Percentiles rank a stretch among this genome's conserved stretches.
These are phyloP conservation scores for Boletus speciosus DNA, from an alignment of 768 basidiomycete species.

Conservation along the genomic window DNA sequence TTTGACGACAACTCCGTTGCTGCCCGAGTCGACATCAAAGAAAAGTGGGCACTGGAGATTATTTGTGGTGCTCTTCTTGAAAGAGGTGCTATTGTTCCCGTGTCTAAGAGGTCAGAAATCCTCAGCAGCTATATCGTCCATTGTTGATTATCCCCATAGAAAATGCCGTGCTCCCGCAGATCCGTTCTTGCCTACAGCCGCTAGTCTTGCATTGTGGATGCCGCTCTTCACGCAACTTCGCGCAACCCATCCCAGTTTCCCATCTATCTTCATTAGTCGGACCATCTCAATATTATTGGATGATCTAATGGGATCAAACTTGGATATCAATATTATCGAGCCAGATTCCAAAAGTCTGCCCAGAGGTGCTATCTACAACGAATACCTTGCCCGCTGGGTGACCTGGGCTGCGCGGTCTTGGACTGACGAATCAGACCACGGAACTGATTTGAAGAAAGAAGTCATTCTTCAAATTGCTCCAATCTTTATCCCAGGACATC, in stretches of 20 bases:
- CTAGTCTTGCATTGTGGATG: conserved; percentile 60
- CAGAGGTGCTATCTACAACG: conserved; percentile 45
- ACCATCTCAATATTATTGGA: conserved; percentile 39
- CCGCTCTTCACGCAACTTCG: conserved; percentile 60
- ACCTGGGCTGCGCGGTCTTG: conserved; percentile 53
- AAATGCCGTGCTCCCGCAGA: conserved; percentile 48
- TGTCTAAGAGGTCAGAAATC: conserved; percentile 70
- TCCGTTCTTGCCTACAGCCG: conserved; percentile 47
- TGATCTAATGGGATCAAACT: conserved; percentile 10
- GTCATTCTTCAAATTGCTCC: conserved; percentile 45
- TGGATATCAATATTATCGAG: conserved; percentile 16
- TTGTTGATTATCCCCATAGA: conserved; percentile 35
- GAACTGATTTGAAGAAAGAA: conserved; percentile 44
- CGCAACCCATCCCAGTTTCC: conserved; percentile 53
- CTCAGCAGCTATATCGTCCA: not conserved
- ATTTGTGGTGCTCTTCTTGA: conserved; percentile 66
- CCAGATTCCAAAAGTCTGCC: conserved; percentile 17
- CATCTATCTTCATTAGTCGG: conserved; percentile 43
- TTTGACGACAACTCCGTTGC: conserved; percentile 24
- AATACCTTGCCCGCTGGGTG: conserved; percentile 68
- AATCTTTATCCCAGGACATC: conserved; percentile 40
- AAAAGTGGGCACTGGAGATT: conserved; percentile 63
- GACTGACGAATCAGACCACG: conserved; percentile 31
- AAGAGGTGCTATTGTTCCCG: conserved; percentile 73
- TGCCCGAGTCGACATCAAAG: conserved; percentile 48